phyloP scores from a whole-genome alignment of 805 yeast species.

The Saccharomycopsis olivae region DNA sequence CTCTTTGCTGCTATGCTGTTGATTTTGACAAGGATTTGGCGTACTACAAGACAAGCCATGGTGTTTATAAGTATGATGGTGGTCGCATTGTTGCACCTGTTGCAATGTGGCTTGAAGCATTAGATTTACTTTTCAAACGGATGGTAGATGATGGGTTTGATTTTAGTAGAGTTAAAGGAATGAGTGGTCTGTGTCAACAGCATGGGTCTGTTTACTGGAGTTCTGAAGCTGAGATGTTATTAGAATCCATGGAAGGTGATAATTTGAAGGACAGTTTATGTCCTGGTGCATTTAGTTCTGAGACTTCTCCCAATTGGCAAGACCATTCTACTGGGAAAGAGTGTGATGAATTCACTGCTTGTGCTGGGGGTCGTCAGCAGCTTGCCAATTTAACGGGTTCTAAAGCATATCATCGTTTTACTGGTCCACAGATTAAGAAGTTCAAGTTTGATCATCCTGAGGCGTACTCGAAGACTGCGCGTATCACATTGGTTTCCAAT shows the following conservation, averaged over 20 bases:
- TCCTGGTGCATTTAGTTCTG: constrained; percentile 46
- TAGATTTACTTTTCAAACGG: constrained; percentile 49
- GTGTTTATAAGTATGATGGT: constrained; percentile 47
- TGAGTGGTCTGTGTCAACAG: constrained; percentile 85
- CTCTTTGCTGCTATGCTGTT: constrained; percentile 47
- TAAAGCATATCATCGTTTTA: constrained; percentile 78
- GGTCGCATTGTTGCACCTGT: constrained; percentile 73
- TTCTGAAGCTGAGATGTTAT: constrained; percentile 29
- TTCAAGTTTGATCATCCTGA: constrained; percentile 42
- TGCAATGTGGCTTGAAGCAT: constrained; percentile 80
- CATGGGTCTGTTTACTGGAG: constrained; percentile 89
- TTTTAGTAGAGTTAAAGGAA: constrained; percentile 47
- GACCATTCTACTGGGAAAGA: constrained; percentile 80
- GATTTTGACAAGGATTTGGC: constrained; percentile 62
- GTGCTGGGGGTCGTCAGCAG: constrained; percentile 48
- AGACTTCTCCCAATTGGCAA: constrained; percentile 86
- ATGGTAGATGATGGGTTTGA: constrained; percentile 45
- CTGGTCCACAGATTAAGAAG: constrained; percentile 86
- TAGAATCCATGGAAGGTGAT: constrained; percentile 23
- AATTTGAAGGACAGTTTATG: constrained; percentile 37
- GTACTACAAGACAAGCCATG: constrained; percentile 56
- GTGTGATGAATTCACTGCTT: constrained; percentile 46
- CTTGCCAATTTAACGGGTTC: constrained; percentile 73
- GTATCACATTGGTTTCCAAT: constrained; percentile 69
- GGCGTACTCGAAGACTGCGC: constrained; percentile 42